phyloP scores from a whole-genome alignment of 75 land plant genomes.

The Larix kaempferi region DNA sequence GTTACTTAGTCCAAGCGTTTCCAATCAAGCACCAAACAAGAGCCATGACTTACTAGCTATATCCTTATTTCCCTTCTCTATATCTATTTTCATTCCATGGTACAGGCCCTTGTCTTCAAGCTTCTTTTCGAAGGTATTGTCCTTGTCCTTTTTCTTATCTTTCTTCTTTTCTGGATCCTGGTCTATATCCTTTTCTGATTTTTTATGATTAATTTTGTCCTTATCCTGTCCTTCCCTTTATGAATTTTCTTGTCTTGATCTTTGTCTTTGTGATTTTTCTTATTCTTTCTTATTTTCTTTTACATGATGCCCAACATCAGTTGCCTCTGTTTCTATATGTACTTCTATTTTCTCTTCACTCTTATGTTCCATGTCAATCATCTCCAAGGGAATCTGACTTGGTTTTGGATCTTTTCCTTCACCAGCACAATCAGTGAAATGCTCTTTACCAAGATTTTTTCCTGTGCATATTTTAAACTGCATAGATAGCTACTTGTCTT shows the following conservation, averaged over 20 bases:
- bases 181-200: neutral
- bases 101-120: neutral
- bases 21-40: neutral
- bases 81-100: neutral
- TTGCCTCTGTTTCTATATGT: constrained; percentile 3
- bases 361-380: neutral
- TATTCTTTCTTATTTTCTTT: neutral
- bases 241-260: neutral
- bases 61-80: neutral
- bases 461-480: neutral
- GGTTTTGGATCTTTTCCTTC: neutral
- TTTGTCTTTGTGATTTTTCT: neutral
- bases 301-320: neutral
- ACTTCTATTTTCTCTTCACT: neutral
- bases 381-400: neutral
- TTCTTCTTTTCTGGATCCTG: constrained; percentile 3
- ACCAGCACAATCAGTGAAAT: neutral
- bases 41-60: neutral
- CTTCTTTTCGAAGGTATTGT: neutral
- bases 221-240: neutral
- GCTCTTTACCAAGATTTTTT: neutral
- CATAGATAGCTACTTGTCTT: neutral
- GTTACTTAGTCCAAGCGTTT: neutral
- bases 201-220: neutral
- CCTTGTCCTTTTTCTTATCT: constrained; percentile 1